Conservation (phyloP, 2,329 filamentous ascomycete genomes). For the Phialophora expanda region DNA sequence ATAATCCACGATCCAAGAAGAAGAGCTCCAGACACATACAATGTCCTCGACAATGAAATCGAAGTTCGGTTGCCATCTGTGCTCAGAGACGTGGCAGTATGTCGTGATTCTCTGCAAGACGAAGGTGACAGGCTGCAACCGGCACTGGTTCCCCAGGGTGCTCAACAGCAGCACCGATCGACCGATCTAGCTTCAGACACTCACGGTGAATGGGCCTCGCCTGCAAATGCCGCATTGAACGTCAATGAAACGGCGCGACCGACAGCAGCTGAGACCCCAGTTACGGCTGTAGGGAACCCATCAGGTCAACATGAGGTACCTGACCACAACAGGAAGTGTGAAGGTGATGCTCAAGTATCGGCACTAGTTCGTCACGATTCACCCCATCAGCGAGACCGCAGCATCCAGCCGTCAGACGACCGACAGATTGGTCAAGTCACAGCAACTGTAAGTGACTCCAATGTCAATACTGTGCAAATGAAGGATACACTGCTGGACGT, state of each 20-base stretch:
- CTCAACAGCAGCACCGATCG: not conserved
- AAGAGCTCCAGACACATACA: not conserved
- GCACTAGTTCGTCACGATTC: not conserved
- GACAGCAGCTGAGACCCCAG: not conserved
- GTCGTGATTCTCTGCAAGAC: not conserved
- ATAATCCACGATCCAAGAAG: not conserved
- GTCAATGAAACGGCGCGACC: not conserved
- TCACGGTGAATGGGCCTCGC: not conserved
- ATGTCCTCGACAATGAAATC: not conserved
- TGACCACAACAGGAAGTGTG: not conserved
- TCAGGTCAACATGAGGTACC: not conserved
- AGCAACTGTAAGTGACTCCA: not conserved
- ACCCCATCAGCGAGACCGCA: not conserved
- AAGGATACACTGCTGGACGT: not conserved
- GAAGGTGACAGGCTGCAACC: not conserved
- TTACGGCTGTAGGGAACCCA: not conserved
- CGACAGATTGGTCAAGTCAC: not conserved
- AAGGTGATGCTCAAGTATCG: not conserved
- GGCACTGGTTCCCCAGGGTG: not conserved
- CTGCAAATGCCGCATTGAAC: not conserved
- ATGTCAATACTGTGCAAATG: not conserved
- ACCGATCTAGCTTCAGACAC: not conserved
- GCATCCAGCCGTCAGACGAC: not conserved
- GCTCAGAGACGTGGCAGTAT: not conserved
- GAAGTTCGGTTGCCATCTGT: not conserved